Conservation (phyloP, 176 grass and related monocot species). For the Avena eriantha region DNA sequence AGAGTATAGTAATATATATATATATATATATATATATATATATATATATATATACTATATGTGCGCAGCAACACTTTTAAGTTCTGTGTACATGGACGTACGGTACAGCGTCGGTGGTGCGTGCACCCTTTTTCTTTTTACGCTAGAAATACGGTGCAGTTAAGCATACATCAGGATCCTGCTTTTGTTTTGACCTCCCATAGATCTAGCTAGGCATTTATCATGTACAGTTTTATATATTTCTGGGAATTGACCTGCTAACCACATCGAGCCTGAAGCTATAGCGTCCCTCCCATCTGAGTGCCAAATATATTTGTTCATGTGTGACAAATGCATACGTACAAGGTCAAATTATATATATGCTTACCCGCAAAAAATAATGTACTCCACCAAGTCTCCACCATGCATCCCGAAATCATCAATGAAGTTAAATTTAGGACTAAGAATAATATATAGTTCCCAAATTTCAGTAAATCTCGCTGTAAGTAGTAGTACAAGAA, state of each 20-base stretch:
- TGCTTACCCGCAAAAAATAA: neutral
- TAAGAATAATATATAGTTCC: no score
- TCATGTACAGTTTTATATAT: neutral
- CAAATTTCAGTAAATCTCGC: no score
- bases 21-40: neutral
- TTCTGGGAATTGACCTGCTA: slow-evolving; percentile 43
- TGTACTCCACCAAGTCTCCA: neutral
- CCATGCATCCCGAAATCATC: no score
- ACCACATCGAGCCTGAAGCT: slow-evolving; percentile 4
- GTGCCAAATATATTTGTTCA: neutral
- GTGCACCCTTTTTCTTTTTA: no score
- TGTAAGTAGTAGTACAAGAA: neutral
- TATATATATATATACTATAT: neutral
- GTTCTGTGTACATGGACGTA: neutral
- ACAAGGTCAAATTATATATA: neutral
- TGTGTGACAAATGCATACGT: neutral
- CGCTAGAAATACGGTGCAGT: neutral
- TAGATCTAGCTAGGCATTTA: neutral
- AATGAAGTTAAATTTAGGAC: neutral
- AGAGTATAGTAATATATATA: neutral
- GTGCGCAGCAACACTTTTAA: neutral
- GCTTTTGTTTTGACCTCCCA: neutral
- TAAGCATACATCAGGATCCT: neutral
- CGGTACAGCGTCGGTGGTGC: neutral
- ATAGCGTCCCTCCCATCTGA: neutral